Conservation (phyloP, 2,329 filamentous ascomycete genomes). For the Aspergillus sclerotialis region DNA sequence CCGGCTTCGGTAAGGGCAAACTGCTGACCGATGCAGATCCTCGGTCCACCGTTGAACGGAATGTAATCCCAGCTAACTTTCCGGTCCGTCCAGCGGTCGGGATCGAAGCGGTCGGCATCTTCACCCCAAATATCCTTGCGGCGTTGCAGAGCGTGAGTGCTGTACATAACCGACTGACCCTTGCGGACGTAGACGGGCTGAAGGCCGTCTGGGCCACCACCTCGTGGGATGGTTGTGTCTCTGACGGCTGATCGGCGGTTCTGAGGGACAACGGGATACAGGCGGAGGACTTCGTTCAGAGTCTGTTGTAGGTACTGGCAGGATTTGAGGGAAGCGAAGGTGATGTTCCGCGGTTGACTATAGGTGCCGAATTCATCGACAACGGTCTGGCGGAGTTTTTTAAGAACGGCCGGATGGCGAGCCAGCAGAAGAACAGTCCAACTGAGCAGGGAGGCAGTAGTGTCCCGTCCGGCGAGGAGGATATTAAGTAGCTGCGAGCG, state of each 20-base stretch:
- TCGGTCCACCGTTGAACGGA: constrained; percentile 67
- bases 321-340: constrained; percentile 37
- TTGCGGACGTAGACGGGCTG: constrained; percentile 60
- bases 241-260: constrained; percentile 35
- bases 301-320: constrained; percentile 32
- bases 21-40: constrained; percentile 73
- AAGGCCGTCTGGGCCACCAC: constrained; percentile 56
- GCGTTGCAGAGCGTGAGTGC: constrained; percentile 66
- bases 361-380: constrained; percentile 14
- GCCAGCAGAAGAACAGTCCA: constrained; percentile 25
- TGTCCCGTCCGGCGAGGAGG: constrained; percentile 48
- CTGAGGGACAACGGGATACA: constrained; percentile 41
- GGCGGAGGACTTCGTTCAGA: constrained; percentile 36
- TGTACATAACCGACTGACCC: constrained; percentile 60
- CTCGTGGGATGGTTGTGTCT: constrained; percentile 38
- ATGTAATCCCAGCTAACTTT: constrained; percentile 61
- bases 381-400: constrained; percentile 11
- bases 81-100: constrained; percentile 65
- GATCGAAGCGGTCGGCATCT: constrained; percentile 50
- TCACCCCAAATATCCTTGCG: constrained; percentile 45
- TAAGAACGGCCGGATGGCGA: constrained; percentile 11
- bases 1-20: constrained; percentile 65
- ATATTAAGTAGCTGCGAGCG: constrained; percentile 46
- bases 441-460: constrained; percentile 42
- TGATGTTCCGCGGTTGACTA: constrained; percentile 31